Conservation (phyloP, 169 alveolate species). For the Babesia bigemina region DNA sequence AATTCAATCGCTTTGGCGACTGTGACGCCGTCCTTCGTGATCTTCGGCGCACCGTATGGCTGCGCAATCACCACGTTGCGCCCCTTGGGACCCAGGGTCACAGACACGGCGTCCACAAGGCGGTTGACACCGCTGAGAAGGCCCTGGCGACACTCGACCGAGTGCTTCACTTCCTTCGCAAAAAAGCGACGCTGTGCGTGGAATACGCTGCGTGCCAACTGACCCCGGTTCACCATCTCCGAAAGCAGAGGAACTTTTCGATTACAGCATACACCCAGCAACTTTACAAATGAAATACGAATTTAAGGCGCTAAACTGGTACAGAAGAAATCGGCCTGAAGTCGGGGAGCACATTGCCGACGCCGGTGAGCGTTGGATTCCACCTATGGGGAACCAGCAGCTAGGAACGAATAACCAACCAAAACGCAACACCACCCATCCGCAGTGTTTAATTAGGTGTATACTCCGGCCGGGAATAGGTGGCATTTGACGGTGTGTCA, state of each 20-base stretch:
- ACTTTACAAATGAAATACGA: not conserved
- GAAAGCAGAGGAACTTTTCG: not conserved
- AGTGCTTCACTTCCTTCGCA: slow-evolving; percentile 75
- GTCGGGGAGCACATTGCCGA: not conserved
- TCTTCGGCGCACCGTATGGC: slow-evolving; percentile 94
- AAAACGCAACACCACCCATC: no score
- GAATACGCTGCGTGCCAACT: slow-evolving; percentile 37
- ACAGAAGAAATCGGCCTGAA: not conserved
- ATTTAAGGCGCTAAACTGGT: not conserved
- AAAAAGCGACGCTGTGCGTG: slow-evolving; percentile 61
- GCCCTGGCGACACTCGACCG: slow-evolving; percentile 78
- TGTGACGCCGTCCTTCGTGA: slow-evolving; percentile 99
- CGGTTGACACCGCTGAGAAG: slow-evolving; percentile 87
- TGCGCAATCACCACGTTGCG: slow-evolving; percentile 97
- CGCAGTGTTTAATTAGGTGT: no score
- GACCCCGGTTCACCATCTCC: slow-evolving; percentile 1
- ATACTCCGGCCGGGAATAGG: no score
- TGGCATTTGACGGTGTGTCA: no score
- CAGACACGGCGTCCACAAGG: slow-evolving; percentile 98
- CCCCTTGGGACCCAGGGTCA: slow-evolving; percentile 99
- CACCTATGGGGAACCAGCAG: slow-evolving; percentile 22
- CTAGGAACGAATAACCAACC: no score
- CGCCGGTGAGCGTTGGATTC: slow-evolving; percentile 2
- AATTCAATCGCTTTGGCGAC: slow-evolving; percentile 98
- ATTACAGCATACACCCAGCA: not conserved